Percentiles rank a stretch among this genome's conserved stretches.
Conservation (phyloP, 176 grass and related monocot genomes). For the Zoysia pacifica region DNA sequence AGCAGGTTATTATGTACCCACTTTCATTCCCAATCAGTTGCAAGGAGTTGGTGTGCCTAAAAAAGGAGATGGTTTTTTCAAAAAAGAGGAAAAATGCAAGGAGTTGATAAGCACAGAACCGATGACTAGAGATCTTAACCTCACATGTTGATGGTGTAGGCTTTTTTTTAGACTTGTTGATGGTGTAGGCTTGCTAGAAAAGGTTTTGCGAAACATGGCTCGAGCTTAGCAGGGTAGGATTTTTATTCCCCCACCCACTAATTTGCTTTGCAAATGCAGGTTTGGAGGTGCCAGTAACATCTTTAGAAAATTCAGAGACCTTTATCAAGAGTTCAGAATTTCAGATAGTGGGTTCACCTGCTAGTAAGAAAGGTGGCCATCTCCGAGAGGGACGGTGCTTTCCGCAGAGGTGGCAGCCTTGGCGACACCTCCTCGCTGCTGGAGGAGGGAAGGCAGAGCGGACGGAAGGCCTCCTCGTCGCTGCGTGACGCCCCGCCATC, state of each 20-base stretch:
- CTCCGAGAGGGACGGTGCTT: slow-evolving; percentile 49
- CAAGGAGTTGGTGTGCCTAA: neutral
- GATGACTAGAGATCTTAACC: neutral
- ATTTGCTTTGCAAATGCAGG: neutral
- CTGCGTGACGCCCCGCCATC: slow-evolving; percentile 28
- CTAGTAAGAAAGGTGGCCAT: slow-evolving; percentile 46
- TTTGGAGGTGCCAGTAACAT: neutral
- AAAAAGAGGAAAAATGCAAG: neutral
- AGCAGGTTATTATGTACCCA: neutral
- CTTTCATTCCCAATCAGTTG: neutral
- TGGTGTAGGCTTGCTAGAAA: too few relatives aligned
- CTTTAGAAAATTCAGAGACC: neutral
- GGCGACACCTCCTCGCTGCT: slow-evolving; percentile 30
- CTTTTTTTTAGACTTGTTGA: too few relatives aligned
- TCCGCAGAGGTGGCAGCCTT: slow-evolving; percentile 49
- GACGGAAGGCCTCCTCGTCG: slow-evolving; percentile 47
- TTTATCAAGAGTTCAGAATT: slow-evolving; percentile 1
- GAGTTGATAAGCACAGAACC: slow-evolving; percentile 10
- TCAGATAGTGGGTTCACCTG: slow-evolving; percentile 42
- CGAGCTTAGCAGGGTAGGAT: neutral
- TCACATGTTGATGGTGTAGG: too few relatives aligned
- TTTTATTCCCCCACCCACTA: neutral
- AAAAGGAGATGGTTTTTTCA: neutral
- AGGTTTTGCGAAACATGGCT: too few relatives aligned
- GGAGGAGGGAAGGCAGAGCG: slow-evolving; percentile 44